These are phyloP conservation scores for Termitomyces sp. DNA, from an alignment of 768 basidiomycete species.

Conservation along the genomic window DNA sequence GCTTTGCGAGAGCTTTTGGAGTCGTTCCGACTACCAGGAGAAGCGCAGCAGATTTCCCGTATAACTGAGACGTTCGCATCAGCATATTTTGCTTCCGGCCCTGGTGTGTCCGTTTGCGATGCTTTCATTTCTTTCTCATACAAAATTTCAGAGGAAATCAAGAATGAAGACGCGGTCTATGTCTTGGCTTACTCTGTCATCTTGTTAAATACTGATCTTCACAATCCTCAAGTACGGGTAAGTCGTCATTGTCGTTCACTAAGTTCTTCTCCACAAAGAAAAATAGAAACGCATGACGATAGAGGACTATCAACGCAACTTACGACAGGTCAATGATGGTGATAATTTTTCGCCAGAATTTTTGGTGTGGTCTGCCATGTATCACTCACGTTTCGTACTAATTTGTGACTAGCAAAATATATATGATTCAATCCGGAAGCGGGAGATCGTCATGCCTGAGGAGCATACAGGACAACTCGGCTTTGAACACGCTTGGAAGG, in stretches of 20 bases:
- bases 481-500: slow-evolving; percentile 99
- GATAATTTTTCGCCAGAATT: slow-evolving; percentile 82
- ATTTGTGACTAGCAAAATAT: slow-evolving; percentile 62
- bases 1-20: slow-evolving; percentile 95
- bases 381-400: not conserved
- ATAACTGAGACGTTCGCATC: slow-evolving; percentile 96
- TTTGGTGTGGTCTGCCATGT: slow-evolving; percentile 45
- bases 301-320: slow-evolving; percentile 89
- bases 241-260: slow-evolving; percentile 19
- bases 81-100: slow-evolving; percentile 79
- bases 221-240: slow-evolving; percentile 90
- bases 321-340: slow-evolving; percentile 88
- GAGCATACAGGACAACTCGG: slow-evolving; percentile 96
- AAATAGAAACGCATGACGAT: slow-evolving; percentile 91
- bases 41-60: slow-evolving; percentile 87
- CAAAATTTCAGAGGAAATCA: slow-evolving; percentile 66
- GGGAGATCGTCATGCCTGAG: slow-evolving; percentile 96
- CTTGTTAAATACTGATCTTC: slow-evolving; percentile 96
- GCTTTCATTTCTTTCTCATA: slow-evolving; percentile 2
- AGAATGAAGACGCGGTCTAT: slow-evolving; percentile 88
- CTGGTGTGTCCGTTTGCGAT: slow-evolving; percentile 43
- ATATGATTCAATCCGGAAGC: slow-evolving; percentile 90
- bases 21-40: slow-evolving; percentile 90
- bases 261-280: not conserved
- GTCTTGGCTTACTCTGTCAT: slow-evolving; percentile 94